Evolutionary conservation across 2,329 filamentous ascomycete genomes (phyloP), one percentile per base, ranked within the genome.

Genomic region (Colletotrichum karsti): DNA sequence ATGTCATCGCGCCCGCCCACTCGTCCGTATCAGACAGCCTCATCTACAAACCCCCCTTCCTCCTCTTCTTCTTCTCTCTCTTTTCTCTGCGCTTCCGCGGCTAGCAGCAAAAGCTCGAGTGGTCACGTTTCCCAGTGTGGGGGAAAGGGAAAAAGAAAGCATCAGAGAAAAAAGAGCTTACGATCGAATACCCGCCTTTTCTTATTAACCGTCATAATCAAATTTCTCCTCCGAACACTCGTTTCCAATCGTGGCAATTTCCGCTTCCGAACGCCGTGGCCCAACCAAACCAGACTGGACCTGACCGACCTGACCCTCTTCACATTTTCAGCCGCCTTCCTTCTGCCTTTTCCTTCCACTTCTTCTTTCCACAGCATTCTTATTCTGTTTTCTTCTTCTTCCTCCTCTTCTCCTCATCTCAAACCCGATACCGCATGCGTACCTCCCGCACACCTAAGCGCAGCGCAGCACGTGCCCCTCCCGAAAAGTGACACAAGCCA

Each of bases 161-260:
- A 26, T 18, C 37, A 60, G 51, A 33, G 15, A 48, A 39, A 7
- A 41, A n/a, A 44, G 13, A 53, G 46, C 46, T 50, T 41, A 28
- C 26, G 50, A 46, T 59, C 26, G 13, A 22, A 65, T 68, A 65
- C 65, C 65, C 65, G 65, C 65, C 65, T 65, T 68, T 68, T 50
- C 30, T 48, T 26, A 63, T 42, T 54, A 28, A n/a, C n/a, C n/a
- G n/a, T 59, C 33, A 54, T 54, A 65, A 59, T 67, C 53, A 64
- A 67, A 67, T 39, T 33, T 54, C 53, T 54, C 44, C 61, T 53
- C 50, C 50, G 50, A 35, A 22, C 18, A 44, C 18, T 68, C 24
- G n/a, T 53, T 64, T 10, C 35, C 28, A 39, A 35, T 46, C 54
- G 46, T 59, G 65, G 53, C 61, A 68, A 68, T 65, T 65, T 68